phyloP scores from a whole-genome alignment of 306 rosid species.

The Glycine tomentella region DNA sequence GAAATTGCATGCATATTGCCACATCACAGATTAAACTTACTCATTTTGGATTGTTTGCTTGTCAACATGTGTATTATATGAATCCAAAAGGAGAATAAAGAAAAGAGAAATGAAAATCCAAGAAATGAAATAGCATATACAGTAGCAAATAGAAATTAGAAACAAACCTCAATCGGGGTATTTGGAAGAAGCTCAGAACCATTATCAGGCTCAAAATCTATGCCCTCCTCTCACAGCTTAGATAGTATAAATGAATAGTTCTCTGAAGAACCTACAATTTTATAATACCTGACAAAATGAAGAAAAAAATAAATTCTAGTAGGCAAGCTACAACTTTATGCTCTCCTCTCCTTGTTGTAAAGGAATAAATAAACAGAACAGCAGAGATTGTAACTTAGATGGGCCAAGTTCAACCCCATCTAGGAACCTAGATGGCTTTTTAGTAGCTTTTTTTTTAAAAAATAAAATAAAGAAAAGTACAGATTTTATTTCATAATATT shows the following conservation, averaged over 20 bases:
- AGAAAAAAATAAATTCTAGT: conserved; percentile 30
- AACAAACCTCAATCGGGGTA: conserved; percentile 73
- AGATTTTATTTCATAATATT: not conserved
- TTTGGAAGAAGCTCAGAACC: conserved; percentile 93
- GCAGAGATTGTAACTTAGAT: conserved; percentile 16
- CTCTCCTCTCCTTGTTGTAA: not conserved
- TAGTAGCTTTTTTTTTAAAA: not conserved
- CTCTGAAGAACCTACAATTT: conserved; percentile 83
- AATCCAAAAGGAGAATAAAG: conserved; percentile 39
- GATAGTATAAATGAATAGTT: conserved; percentile 72
- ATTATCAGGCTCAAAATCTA: conserved; percentile 83
- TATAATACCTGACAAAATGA: conserved; percentile 69
- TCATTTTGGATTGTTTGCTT: conserved; percentile 3
- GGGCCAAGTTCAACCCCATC: not conserved
- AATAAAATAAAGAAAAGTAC: not conserved
- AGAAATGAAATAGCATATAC: conserved; percentile 28
- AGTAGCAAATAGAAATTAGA: conserved; percentile 34
- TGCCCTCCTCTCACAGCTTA: conserved; percentile 77
- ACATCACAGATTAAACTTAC: conserved; percentile 6
- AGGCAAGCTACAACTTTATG: not conserved
- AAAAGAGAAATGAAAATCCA: conserved; percentile 35
- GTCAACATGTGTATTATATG: conserved; percentile 6
- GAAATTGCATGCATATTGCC: conserved; percentile 37
- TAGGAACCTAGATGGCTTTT: conserved; percentile 28
- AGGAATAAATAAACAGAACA: conserved; percentile 40